Base-by-base conservation (phyloP, 73 alveolate species). In the Tetrahymena thermophila region DNA sequence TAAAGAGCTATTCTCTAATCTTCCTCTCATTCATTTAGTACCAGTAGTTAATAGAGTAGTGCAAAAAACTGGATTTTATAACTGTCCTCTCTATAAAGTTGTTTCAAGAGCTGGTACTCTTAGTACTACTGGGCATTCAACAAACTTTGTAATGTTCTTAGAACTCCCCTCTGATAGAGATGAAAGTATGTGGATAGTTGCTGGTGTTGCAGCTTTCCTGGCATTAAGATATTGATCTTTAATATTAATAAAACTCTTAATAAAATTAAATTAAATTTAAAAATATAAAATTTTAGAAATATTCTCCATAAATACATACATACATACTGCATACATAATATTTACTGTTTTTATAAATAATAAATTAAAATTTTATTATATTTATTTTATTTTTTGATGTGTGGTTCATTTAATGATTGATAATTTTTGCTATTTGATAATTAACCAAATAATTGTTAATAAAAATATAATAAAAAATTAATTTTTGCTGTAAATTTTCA, bases 151-250 rank as follows among this genome's bases (percentile, higher is more conserved):
- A 25, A 93, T 98, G 97, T 98, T 97, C 98, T 97, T 98, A 38
- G 99, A 98, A 85, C 95, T 98, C 94, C 99, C 99, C 55, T 96
- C 99, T 35, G 96, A 97, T 58, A 98, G 97, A 84, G 98, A 95
- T 43, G 99, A 98, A 96, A 94, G 96, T 55, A 97, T 96, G 58
- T 98, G 99, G 99, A 95, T 98, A 42, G 95, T 96, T 85, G 99
- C 99, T 42, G 99, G 99, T 84, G 99, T 98, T 85, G 99, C 99
- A 55, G 98, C 98, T 93, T 98, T 98, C 97, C 96, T 98, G 19
- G 97, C 99, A 21, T 97, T 98, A 57, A 98, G 99, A 95, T 97
- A 96, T 95, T 97, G 98, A 97, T 56, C 35, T 58, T 38, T 25
- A 85, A 11, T 23, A 14, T 31, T 71, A 71, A 28, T 25, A 71